Evolutionary conservation across 257 asterid species (phyloP).

Genomic region (Lycium barbarum): DNA sequence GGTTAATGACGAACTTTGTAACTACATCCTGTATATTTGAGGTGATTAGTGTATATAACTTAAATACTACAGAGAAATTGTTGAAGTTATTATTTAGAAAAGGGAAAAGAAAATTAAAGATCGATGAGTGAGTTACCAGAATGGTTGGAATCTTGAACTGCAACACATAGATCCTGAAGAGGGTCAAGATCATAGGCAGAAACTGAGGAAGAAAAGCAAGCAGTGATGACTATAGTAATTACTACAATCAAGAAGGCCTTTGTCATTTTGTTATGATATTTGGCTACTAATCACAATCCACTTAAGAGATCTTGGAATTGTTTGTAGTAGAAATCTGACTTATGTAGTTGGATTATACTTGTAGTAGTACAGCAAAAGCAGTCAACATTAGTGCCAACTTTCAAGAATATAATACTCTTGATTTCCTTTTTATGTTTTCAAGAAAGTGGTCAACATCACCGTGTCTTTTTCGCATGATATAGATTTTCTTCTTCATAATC

Average conservation of each 20-base stretch:
- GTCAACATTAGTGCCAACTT: neutral
- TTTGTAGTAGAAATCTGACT: neutral
- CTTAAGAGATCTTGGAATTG: neutral
- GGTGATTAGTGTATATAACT: neutral
- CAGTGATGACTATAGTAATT: neutral
- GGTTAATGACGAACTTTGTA: neutral
- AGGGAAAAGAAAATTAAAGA: neutral
- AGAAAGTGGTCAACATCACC: neutral
- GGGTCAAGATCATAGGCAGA: constrained; percentile 30
- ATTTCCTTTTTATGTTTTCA: neutral
- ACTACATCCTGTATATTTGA: neutral
- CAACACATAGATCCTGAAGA: constrained; percentile 27
- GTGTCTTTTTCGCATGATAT: neutral
- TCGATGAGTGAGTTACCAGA: neutral
- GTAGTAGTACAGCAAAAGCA: neutral
- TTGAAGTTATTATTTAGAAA: neutral
- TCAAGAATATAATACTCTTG: constrained; percentile 10
- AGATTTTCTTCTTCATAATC: neutral
- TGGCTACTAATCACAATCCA: constrained; percentile 11
- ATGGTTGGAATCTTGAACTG: neutral
- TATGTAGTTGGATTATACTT: neutral
- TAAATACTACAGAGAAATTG: neutral
- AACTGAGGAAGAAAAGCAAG: constrained; percentile 3
- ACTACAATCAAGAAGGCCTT: neutral
- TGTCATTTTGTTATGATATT: neutral